A percentile compares a stretch with the other conserved stretches of the same genome.
These are phyloP conservation scores for Xylaria sp. DNA, from an alignment of 2,329 filamentous ascomycete species.

Conservation along the genomic window DNA sequence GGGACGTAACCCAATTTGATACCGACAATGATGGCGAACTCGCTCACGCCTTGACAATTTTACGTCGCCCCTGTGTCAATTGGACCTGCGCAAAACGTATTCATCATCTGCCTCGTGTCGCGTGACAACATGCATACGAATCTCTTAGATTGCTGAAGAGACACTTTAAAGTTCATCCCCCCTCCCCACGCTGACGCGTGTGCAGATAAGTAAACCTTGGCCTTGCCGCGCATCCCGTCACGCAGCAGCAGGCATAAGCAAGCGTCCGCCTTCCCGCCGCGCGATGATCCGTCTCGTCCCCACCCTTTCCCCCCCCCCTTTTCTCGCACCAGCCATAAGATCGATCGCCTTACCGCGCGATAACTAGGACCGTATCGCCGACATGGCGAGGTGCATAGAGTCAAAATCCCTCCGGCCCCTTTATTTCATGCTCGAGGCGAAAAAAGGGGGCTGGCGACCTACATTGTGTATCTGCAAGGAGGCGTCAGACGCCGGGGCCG, in stretches of 20 bases:
- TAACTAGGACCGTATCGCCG: not conserved
- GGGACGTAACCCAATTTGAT: too few relatives aligned
- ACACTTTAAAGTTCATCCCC: slow-evolving; percentile 13
- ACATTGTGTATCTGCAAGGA: not conserved
- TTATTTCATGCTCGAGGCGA: not conserved
- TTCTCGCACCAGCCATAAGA: not conserved
- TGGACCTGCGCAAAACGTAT: not conserved
- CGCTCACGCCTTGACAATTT: not conserved
- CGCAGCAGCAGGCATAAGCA: slow-evolving; percentile 23
- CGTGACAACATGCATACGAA: slow-evolving; percentile 13
- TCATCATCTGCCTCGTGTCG: not conserved
- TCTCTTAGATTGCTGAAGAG: not conserved
- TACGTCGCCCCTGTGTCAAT: not conserved
- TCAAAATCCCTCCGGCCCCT: not conserved
- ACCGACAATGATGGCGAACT: not conserved
- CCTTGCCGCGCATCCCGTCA: slow-evolving; percentile 17
- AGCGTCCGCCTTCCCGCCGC: slow-evolving; percentile 30
- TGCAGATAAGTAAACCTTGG: slow-evolving; percentile 3
- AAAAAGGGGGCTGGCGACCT: not conserved
- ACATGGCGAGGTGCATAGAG: slow-evolving; percentile 18
- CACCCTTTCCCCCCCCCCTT: not conserved
- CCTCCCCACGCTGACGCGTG: slow-evolving; percentile 25
- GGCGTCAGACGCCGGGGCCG: not conserved
- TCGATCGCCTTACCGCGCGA: not conserved
- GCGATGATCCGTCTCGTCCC: slow-evolving; percentile 21